Percentiles rank a stretch among this genome's conserved stretches.
Conservation (phyloP, 108 stramenopile species). For the Seminavis robusta region DNA sequence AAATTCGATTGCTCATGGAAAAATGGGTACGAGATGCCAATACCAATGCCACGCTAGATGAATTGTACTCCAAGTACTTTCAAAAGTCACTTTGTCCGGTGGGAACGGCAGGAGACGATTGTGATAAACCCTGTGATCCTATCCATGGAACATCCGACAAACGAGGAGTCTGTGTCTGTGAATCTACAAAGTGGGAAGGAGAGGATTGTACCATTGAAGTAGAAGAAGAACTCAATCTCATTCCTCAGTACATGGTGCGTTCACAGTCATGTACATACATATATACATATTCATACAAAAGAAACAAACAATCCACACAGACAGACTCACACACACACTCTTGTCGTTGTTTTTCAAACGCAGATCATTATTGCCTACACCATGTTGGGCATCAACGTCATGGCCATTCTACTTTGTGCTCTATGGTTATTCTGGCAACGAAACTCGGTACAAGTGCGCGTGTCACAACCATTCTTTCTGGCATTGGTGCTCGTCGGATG, state of each 20-base stretch:
- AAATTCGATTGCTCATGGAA: background rate
- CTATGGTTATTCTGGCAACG: conserved; percentile 7
- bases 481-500: too few relatives aligned
- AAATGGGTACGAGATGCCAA: conserved; percentile 8
- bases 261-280: too few relatives aligned
- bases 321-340: too few relatives aligned
- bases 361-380: conserved; percentile 7
- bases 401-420: background rate
- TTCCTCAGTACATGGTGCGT: too few relatives aligned
- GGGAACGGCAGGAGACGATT: conserved; percentile 13
- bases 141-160: conserved; percentile 1
- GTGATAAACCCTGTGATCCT: conserved; percentile 13
- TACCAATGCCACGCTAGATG: conserved; percentile 2
- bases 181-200: too few relatives aligned
- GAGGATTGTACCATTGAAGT: too few relatives aligned
- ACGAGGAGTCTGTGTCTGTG: conserved; percentile 5
- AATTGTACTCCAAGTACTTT: conserved; percentile 12
- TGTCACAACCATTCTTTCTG: too few relatives aligned
- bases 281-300: too few relatives aligned
- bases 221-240: too few relatives aligned
- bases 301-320: too few relatives aligned
- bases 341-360: too few relatives aligned
- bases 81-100: conserved; percentile 8
- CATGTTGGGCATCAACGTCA: background rate
- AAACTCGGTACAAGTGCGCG: too few relatives aligned